A percentile compares a stretch with the other conserved stretches of the same genome.
Evolutionary conservation across 768 basidiomycete genomes (phyloP).

Genomic region (Naematelia aurantialba): DNA sequence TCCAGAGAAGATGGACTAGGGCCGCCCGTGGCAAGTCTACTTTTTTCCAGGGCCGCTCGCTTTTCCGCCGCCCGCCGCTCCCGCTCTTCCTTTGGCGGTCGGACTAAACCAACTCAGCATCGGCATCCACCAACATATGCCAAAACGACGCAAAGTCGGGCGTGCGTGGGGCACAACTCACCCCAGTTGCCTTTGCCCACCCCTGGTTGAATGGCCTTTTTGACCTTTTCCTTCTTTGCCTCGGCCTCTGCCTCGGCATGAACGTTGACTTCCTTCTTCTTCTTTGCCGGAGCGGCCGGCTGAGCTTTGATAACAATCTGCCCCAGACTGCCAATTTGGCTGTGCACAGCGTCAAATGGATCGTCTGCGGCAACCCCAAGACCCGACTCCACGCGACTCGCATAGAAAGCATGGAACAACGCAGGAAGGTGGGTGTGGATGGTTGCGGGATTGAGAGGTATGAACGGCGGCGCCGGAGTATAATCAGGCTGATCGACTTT

Average conservation of each 20-base stretch:
- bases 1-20: not conserved
- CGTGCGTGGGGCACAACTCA: slow-evolving; percentile 27
- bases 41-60: not conserved
- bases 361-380: slow-evolving; percentile 33
- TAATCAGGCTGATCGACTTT: slow-evolving; percentile 59
- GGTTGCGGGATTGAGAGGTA: slow-evolving; percentile 64
- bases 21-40: not conserved
- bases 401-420: slow-evolving; percentile 71
- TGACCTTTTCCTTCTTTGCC: slow-evolving; percentile 26
- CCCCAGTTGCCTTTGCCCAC: slow-evolving; percentile 47
- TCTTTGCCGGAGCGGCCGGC: slow-evolving; percentile 10
- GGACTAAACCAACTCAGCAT: slow-evolving; percentile 29
- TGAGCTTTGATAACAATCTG: slow-evolving; percentile 33
- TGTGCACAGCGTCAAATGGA: slow-evolving; percentile 32
- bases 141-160: not conserved
- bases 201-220: slow-evolving; percentile 28
- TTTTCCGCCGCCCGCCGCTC: slow-evolving; percentile 29
- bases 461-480: slow-evolving; percentile 76
- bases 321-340: slow-evolving; percentile 41
- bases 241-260: slow-evolving; percentile 5
- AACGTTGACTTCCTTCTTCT: slow-evolving; percentile 10
- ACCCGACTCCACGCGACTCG: slow-evolving; percentile 31
- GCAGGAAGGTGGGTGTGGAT: slow-evolving; percentile 74
- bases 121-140: not conserved
- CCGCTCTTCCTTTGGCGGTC: slow-evolving; percentile 40